Evolutionary conservation across 768 basidiomycete genomes (phyloP), one percentile per base, ranked within the genome.

Genomic region (Suillus americanus): DNA sequence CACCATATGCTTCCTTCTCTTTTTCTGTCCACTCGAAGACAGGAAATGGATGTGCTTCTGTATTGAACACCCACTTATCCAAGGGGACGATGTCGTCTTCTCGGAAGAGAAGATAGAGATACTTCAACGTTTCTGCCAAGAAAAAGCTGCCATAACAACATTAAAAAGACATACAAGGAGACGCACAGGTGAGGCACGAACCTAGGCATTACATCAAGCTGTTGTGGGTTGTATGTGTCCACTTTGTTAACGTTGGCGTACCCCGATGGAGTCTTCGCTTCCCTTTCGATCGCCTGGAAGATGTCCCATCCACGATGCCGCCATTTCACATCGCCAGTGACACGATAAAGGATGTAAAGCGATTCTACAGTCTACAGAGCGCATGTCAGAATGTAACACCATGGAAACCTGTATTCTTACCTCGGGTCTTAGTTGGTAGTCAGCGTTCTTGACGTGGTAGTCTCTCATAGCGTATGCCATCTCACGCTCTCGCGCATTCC

Each of bases 31-130:
- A 91, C 55, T 80, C 69, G 69, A 91, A 89, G 38, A 91, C 80
- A 10, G 90, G 90, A 20, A 93, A 79, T 13, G 92, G 90, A 72
- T 94, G 93, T 5, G 91, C 93, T 74, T 89, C 87, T 0, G 87
- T 89, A 66, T 87, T 89, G 65, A 87, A 86, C 5, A 88, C 86
- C 81, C 82, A 89, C 53, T 81, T 77, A 25, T 83, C 78, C 43
- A 86, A 75, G 4, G 84, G 79, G 50, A 91, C 67, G 3, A 81
- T 81, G 66, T 92, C 89, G 10, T 85, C 82, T 37, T 90, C 83
- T 61, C 79, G 78, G 74, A 91, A 93, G 72, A 90, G 74, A 25
- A 93, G 79, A 73, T 89, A 88, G 54, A 91, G 80, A 72, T 92
- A 92, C 77, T 91, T 91, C 62, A 91, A 80, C 75, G 86, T 86